Evolutionary conservation across 768 basidiomycete species (phyloP), one percentile per base, ranked within the genome.

Genomic region (Panaeolus cyanescens): DNA sequence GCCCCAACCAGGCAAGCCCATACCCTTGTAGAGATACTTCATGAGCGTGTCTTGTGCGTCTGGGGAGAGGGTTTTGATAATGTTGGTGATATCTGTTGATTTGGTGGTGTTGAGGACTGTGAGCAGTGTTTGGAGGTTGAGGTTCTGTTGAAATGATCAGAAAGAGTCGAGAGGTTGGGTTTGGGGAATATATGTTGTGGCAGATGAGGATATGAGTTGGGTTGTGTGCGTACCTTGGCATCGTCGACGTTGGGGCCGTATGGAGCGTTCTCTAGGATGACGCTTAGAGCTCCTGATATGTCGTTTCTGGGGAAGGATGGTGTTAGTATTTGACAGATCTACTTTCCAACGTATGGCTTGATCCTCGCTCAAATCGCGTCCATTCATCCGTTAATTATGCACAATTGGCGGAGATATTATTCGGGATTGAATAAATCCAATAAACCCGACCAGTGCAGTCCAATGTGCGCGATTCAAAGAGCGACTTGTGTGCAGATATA

Each of bases 1-100:
- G n/a, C 81, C 83, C 80, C 81, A 83, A 17, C 83, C 83, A 22
- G 83, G 83, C 79, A 84, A 80, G 2, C 77, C 83, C 96, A 97
- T 98, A 15, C 93, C 96, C 78, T 99, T 99, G 85, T 98, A 99
- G 15, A 99, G 79, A 71, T 96, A 99, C 72, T 96, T 96, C 96
- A 97, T 99, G 58, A 98, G 82, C 32, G 89, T 92, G 70, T 97
- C 96, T 69, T 95, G 93, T 42, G 83, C 77, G 55, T 92, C 90
- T 66, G 83, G 83, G 2, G 88, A 83, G 31, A 98, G 82, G 0
- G 81, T 73, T 68, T 88, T 91, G 72, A 97, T 82, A 55, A 91
- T 86, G 25, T 77, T 77, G 2, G 90, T 81, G 64, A 98, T 93
- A 64, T 98, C 96, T 2, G 92, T 83, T 5, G 94, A 79, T 72